These are phyloP conservation scores for Ettlia oleoabundans DNA, from an alignment of 139 green algal genomes.

Conservation along the genomic window DNA sequence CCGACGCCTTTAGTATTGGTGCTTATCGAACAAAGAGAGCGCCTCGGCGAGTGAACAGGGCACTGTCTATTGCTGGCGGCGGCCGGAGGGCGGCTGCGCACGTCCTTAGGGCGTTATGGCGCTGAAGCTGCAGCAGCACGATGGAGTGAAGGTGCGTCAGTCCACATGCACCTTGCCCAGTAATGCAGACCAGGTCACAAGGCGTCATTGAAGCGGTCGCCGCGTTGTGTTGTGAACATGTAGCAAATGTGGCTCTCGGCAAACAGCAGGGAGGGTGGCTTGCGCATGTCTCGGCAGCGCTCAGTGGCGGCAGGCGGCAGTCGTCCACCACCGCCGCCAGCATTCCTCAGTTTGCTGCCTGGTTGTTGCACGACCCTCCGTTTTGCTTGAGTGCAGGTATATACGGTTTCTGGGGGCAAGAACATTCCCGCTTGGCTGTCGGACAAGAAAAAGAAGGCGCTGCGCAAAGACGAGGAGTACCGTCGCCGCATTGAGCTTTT, in stretches of 20 bases:
- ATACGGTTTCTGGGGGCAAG: slow-evolving; percentile 89
- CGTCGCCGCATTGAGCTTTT: slow-evolving; percentile 35
- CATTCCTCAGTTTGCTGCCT: neutral
- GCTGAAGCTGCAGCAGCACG: slow-evolving; percentile 84
- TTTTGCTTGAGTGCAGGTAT: slow-evolving; percentile 68
- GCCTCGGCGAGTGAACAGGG: neutral
- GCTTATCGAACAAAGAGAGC: neutral
- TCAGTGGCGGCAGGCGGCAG: no score
- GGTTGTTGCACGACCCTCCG: neutral
- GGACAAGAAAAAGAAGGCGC: slow-evolving; percentile 84
- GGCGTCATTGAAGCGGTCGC: no score
- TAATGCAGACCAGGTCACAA: no score
- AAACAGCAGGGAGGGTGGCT: no score
- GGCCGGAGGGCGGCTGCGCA: neutral
- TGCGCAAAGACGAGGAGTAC: slow-evolving; percentile 89
- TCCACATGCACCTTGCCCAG: no score
- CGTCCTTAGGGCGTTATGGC: slow-evolving; percentile 51
- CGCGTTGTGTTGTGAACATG: no score
- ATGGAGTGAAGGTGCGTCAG: slow-evolving; percentile 90
- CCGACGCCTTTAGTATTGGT: no score
- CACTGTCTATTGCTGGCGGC: neutral
- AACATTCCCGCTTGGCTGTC: slow-evolving; percentile 89
- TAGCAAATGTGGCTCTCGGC: no score
- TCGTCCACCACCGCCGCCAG: no score
- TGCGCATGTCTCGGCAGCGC: no score